Conservation (phyloP, 768 basidiomycete genomes). For the Lepiota brunneoincarnata region DNA sequence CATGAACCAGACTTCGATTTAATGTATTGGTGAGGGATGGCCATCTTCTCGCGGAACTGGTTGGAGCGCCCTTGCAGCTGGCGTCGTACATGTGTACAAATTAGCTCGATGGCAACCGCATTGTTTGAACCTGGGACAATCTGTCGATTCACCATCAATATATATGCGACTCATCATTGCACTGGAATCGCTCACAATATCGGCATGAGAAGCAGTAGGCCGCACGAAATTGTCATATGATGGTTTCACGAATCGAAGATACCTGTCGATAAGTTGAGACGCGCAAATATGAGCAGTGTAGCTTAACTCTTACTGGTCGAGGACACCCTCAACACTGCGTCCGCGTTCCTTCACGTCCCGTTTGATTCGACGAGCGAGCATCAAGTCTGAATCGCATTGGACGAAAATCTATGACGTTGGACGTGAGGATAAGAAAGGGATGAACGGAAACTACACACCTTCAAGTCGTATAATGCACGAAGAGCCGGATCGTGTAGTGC, state of each 20-base stretch:
- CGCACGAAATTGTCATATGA: constrained; percentile 92
- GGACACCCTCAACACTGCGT: constrained; percentile 78
- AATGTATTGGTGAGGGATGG: constrained; percentile 43
- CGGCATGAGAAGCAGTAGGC: constrained; percentile 83
- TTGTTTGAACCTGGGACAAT: constrained; percentile 96
- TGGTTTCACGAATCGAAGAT: constrained; percentile 93
- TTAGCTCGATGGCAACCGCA: constrained; percentile 86
- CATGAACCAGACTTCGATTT: constrained; percentile 32
- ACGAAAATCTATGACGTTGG: constrained; percentile 64
- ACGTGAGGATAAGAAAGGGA: background rate
- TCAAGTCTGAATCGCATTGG: constrained; percentile 93
- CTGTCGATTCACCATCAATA: constrained; percentile 33
- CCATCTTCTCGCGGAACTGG: constrained; percentile 73
- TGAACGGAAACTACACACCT: constrained; percentile 43
- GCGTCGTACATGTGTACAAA: constrained; percentile 84
- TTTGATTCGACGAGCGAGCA: constrained; percentile 91
- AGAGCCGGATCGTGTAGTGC: constrained; percentile 77
- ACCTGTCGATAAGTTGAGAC: constrained; percentile 40
- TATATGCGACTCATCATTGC: background rate
- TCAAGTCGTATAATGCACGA: constrained; percentile 86
- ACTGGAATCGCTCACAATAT: constrained; percentile 59
- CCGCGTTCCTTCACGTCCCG: constrained; percentile 89
- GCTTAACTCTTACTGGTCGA: constrained; percentile 68
- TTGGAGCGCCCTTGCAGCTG: constrained; percentile 79
- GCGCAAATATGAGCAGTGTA: background rate